Evolutionary conservation across 1,284 basidiomycete species (phyloP).

Genomic region (Ustilago lituana): DNA sequence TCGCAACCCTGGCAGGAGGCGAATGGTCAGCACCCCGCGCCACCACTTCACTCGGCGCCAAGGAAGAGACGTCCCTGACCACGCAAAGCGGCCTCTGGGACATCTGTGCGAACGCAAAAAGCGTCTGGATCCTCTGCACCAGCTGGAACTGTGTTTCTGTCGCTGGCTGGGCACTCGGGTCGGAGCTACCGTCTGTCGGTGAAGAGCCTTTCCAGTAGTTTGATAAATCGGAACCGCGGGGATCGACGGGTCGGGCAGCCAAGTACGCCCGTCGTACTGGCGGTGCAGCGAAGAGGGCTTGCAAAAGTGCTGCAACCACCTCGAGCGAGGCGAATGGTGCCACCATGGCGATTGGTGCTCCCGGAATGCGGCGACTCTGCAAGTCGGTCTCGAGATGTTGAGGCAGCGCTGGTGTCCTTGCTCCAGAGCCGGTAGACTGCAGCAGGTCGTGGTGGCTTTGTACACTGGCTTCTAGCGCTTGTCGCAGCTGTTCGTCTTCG

Average conservation of each 20-base stretch:
- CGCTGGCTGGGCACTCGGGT: neutral
- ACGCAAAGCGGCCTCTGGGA: conserved; percentile 34
- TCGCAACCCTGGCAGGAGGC: conserved; percentile 20
- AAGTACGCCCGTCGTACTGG: conserved; percentile 33
- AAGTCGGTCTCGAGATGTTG: conserved; percentile 32
- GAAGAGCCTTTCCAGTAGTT: conserved; percentile 44
- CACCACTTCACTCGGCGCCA: conserved; percentile 33
- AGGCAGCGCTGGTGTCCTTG: conserved; percentile 32
- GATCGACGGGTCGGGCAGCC: conserved; percentile 18
- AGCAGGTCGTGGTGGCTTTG: conserved; percentile 41
- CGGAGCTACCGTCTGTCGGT: conserved; percentile 14
- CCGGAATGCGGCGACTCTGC: conserved; percentile 16
- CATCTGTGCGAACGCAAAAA: conserved; percentile 37
- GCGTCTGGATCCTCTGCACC: conserved; percentile 36
- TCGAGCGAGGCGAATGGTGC: conserved; percentile 44
- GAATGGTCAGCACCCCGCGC: conserved; percentile 28
- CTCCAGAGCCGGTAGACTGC: conserved; percentile 24
- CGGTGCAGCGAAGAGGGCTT: conserved; percentile 36
- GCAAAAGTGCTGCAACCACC: conserved; percentile 26
- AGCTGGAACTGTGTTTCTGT: conserved; percentile 32
- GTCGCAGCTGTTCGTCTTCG: conserved; percentile 50
- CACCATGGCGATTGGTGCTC: conserved; percentile 39
- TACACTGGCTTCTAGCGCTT: conserved; percentile 48
- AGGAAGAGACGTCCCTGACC: conserved; percentile 30
- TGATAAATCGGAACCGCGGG: conserved; percentile 24